phyloP scores from a whole-genome alignment of 768 basidiomycete species.

The Hypholoma fasciculare region DNA sequence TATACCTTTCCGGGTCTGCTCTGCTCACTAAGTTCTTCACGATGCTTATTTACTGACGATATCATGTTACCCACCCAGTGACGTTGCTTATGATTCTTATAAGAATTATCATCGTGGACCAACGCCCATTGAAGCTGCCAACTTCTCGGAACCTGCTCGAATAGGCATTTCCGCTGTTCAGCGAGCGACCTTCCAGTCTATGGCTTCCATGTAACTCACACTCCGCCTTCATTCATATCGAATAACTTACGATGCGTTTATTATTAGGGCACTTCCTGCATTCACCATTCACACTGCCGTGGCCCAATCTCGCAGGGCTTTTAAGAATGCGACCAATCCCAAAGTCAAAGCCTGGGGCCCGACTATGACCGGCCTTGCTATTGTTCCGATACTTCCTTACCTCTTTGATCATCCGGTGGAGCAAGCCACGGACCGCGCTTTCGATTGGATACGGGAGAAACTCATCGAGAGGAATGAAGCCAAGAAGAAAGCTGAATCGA shows the following conservation, averaged over 20 bases:
- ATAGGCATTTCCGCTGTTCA: constrained; percentile 72
- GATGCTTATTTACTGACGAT: not conserved
- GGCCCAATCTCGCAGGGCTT: constrained; percentile 67
- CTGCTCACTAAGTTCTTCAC: not conserved
- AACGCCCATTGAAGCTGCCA: constrained; percentile 60
- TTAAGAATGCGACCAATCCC: constrained; percentile 56
- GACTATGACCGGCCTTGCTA: constrained; percentile 68
- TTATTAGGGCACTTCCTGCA: constrained; percentile 72
- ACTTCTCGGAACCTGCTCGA: constrained; percentile 71
- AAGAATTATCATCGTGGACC: constrained; percentile 73
- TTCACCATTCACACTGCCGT: constrained; percentile 86
- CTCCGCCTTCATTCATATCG: constrained; percentile 64
- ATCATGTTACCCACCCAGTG: constrained; percentile 34
- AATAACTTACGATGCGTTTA: not conserved
- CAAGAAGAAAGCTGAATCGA: not conserved
- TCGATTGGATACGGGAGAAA: constrained; percentile 68
- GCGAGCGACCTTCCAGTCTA: constrained; percentile 67
- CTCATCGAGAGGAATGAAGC: constrained; percentile 39
- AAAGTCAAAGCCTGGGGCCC: constrained; percentile 74
- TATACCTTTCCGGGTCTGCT: constrained; percentile 64
- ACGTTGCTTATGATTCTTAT: constrained; percentile 81
- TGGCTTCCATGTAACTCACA: constrained; percentile 22
- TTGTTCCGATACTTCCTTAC: constrained; percentile 74
- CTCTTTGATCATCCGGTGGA: constrained; percentile 83
- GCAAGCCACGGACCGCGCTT: constrained; percentile 61